A percentile compares a stretch with the other conserved stretches of the same genome.
Conservation (phyloP, 1,139 yeast genomes). For the Lizanozyma gosingica region DNA sequence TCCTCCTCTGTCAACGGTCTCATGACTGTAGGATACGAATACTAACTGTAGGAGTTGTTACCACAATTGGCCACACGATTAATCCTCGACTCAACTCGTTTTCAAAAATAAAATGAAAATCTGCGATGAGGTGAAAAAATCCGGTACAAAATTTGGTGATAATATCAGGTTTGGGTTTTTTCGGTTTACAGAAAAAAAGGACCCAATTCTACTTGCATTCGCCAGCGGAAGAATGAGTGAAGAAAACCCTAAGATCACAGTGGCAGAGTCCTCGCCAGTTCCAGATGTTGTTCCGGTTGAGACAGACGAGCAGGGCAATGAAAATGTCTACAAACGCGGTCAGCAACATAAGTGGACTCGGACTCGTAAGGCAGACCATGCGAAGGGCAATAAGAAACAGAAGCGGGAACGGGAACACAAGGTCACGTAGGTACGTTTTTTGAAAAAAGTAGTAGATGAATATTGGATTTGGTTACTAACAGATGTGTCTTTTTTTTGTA, state of each 20-base stretch:
- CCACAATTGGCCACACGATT: too few relatives aligned
- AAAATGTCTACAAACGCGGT: conserved; percentile 31
- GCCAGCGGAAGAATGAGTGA: too few relatives aligned
- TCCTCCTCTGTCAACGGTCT: conserved; percentile 96
- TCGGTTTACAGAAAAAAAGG: too few relatives aligned
- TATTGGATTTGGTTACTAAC: background rate
- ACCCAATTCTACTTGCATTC: too few relatives aligned
- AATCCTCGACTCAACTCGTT: too few relatives aligned
- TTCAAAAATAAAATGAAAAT: too few relatives aligned
- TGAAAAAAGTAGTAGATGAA: background rate
- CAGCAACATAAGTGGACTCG: conserved; percentile 35
- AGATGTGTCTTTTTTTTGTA: conserved; percentile 7
- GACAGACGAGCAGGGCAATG: conserved; percentile 11
- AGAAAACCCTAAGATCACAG: too few relatives aligned
- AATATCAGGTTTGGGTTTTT: too few relatives aligned
- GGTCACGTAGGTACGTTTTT: conserved; percentile 48
- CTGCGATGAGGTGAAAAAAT: conserved; percentile 12
- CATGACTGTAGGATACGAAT: conserved; percentile 42
- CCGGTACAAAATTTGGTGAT: too few relatives aligned
- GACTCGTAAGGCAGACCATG: conserved; percentile 26
- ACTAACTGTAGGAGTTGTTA: too few relatives aligned
- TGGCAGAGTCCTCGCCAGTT: too few relatives aligned
- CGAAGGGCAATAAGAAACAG: conserved; percentile 16
- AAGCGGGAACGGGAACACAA: conserved; percentile 19
- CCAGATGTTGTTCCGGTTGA: too few relatives aligned